These are phyloP conservation scores for Spinellus fusiger DNA, from an alignment of 192 early-diverging fungal genomes.

Conservation along the genomic window DNA sequence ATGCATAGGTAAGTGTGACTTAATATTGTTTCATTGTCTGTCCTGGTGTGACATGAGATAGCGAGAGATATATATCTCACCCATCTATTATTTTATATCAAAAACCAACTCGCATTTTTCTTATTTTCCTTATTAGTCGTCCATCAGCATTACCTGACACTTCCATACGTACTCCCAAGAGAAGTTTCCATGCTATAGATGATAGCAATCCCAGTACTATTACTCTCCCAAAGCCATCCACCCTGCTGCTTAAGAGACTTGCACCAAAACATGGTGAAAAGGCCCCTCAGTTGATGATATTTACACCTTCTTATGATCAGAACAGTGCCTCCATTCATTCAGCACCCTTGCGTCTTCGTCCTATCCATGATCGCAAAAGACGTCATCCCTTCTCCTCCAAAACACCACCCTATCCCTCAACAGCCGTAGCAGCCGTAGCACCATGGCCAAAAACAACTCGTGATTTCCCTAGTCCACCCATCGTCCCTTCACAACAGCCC, in stretches of 20 bases:
- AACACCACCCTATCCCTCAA: constrained; percentile 16
- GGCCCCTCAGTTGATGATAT: constrained; percentile 35
- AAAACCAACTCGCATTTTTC: too few species aligned
- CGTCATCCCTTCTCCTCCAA: constrained; percentile 6
- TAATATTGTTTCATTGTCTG: too few species aligned
- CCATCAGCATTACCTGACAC: too few species aligned
- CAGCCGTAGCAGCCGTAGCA: background rate
- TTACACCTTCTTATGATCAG: constrained; percentile 40
- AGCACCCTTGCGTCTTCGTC: constrained; percentile 24
- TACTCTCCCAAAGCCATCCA: constrained; percentile 13
- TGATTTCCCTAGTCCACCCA: constrained; percentile 32
- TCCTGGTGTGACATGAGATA: constrained; percentile 5
- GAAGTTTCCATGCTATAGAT: too few species aligned
- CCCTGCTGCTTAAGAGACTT: constrained; percentile 22
- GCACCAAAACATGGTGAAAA: constrained; percentile 39
- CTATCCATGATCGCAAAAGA: constrained; percentile 10
- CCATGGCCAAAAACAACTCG: constrained; percentile 2
- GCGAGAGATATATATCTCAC: background rate
- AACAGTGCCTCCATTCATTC: constrained; percentile 33
- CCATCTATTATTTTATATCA: too few species aligned
- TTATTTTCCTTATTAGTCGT: constrained; percentile 7
- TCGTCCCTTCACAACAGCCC: constrained; percentile 35
- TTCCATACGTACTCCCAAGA: too few species aligned
- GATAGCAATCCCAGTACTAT: too few species aligned
- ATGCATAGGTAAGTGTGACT: too few species aligned